phyloP scores from a whole-genome alignment of 1,284 basidiomycete genomes.

The Apiotrichum montevideense region DNA sequence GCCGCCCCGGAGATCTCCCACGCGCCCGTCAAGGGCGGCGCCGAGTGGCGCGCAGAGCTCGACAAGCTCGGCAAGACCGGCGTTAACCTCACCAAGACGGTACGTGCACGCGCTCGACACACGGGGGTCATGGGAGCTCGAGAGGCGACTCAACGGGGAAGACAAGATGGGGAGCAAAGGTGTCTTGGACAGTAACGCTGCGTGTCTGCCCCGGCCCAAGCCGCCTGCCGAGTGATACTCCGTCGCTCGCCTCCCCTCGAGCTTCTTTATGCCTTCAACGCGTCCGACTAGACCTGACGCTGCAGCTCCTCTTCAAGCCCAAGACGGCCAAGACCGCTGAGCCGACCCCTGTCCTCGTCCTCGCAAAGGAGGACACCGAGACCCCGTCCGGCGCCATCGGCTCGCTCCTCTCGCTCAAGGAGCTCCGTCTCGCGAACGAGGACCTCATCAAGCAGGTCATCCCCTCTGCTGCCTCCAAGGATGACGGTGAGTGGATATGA shows the following conservation, averaged over 20 bases:
- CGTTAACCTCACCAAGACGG: conserved; percentile 40
- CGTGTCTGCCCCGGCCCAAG: too few species aligned
- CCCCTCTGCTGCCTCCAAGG: conserved; percentile 59
- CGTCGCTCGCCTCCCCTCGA: too few species aligned
- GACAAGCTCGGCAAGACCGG: conserved; percentile 32
- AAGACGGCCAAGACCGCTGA: conserved; percentile 75
- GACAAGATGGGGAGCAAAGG: too few species aligned
- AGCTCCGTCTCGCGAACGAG: conserved; percentile 78
- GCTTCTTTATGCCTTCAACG: too few species aligned
- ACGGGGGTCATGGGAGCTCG: background rate
- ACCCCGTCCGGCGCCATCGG: conserved; percentile 66
- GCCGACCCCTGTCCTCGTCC: conserved; percentile 76
- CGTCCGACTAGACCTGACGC: background rate
- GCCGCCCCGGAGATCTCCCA: conserved; percentile 36
- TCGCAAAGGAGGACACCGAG: conserved; percentile 77
- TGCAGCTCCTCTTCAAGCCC: conserved; percentile 48
- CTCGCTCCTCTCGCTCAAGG: conserved; percentile 80
- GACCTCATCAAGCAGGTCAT: conserved; percentile 85
- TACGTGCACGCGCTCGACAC: conserved; percentile 16
- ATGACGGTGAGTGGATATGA: conserved; percentile 61
- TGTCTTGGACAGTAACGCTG: too few species aligned
- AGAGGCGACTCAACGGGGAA: too few species aligned
- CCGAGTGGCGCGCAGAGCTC: conserved; percentile 44
- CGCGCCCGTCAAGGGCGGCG: conserved; percentile 35
- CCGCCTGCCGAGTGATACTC: too few species aligned